Base-by-base conservation (phyloP, 441 rosid species). In the Populus hybrid region DNA sequence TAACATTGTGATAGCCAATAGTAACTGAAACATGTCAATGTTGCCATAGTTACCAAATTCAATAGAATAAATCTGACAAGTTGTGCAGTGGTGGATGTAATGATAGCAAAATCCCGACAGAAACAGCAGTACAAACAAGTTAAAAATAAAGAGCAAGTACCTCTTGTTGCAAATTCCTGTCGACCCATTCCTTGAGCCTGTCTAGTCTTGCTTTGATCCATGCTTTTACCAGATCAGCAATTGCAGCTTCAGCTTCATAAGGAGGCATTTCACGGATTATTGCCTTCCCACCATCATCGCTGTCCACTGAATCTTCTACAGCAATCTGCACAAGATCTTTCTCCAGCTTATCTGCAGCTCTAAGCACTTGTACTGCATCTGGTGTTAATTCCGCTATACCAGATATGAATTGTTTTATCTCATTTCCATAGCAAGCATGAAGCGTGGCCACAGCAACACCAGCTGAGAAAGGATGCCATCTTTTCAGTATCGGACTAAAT, bases 191-290 rank as follows among this genome's bases (percentile, higher is more conserved):
- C 85, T 91, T 94, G 80, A 94, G 74, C 83, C 94, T 89, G 86
- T 94, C 97, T 67, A 90, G 79, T 82, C 95, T 92, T 72, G 86
- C 83, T 76, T 83, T 91, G 76, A 95, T 90, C 99, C 99, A 95
- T 69, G 77, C 84, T 81, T 94, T 95, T 21, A 95, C 97, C 73
- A 94, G 88, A 89, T 91, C 91, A 76, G 93, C 95, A 75, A 95
- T 94, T 69, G 92, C 94, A 14, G 92, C 83, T 83, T 94, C 98
- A 21, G 98, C 98, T 82, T 95, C 98, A 69, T 74, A 95, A 38
- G 99, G 98, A 80, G 97, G 97, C 98, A 95, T 95, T 85, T 95
- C 99, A 38, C 98, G 94, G 72, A 95, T 95, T 71, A 95, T 92
- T 74, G 94, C 97, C 87, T 95, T 95, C 75, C 99, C 99, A 74